Evolutionary conservation across 768 basidiomycete genomes (phyloP).

Genomic region (Wakefieldia striispora): DNA sequence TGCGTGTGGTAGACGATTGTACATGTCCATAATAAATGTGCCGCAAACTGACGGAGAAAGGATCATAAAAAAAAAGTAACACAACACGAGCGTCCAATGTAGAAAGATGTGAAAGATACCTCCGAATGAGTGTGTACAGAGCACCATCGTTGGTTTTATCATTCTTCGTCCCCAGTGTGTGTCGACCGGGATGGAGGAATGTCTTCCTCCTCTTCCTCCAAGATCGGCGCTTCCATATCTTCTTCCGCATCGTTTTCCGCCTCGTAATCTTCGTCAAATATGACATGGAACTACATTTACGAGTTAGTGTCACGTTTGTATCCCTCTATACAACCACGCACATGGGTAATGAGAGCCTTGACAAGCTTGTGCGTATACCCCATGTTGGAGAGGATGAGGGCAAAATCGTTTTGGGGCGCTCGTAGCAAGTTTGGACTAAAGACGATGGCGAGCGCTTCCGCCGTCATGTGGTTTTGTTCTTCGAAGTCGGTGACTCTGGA

Average conservation of each 20-base stretch:
- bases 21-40: conserved; percentile 36
- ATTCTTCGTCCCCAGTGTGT: conserved; percentile 22
- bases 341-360: conserved; percentile 73
- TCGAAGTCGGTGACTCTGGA: conserved; percentile 82
- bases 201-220: conserved; percentile 60
- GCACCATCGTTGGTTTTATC: conserved; percentile 6
- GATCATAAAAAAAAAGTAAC: conserved; percentile 13
- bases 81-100: conserved; percentile 25
- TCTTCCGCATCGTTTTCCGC: conserved; percentile 54
- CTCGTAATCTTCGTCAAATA: conserved; percentile 73
- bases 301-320: neutral
- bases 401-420: conserved; percentile 76
- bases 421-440: conserved; percentile 81
- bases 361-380: conserved; percentile 72
- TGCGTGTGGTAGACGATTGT: conserved; percentile 17
- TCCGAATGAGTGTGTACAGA: conserved; percentile 8
- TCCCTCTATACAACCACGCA: conserved; percentile 36
- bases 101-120: conserved; percentile 11
- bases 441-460: conserved; percentile 80
- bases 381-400: conserved; percentile 78
- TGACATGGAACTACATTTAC: conserved; percentile 51
- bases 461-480: conserved; percentile 88
- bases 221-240: conserved; percentile 63
- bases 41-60: conserved; percentile 8
- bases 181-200: conserved; percentile 28